Conservation (phyloP, 768 basidiomycete genomes). For the Phlebiopsis gigantea region DNA sequence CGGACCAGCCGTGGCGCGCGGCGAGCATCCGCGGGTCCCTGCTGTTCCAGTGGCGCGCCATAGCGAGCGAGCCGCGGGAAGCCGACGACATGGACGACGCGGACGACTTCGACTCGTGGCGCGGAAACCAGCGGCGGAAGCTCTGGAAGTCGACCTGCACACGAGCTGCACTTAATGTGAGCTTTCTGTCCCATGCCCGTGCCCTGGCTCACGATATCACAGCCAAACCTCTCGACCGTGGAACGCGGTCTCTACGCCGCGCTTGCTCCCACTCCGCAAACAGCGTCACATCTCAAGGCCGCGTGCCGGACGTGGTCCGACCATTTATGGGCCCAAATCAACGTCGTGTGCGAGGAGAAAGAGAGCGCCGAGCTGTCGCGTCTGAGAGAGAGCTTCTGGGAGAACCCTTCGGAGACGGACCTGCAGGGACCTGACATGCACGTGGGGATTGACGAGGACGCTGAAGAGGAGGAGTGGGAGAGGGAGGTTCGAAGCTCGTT, state of each 20-base stretch:
- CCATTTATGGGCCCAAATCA: conserved; percentile 88
- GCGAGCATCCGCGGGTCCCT: conserved; percentile 82
- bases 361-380: conserved; percentile 63
- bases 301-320: conserved; percentile 92
- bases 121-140: conserved; percentile 71
- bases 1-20: conserved; percentile 89
- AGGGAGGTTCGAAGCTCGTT: conserved; percentile 55
- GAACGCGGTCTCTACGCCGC: conserved; percentile 90
- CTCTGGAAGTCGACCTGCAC: conserved; percentile 89
- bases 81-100: conserved; percentile 44
- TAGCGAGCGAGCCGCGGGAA: conserved; percentile 50
- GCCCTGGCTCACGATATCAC: not conserved
- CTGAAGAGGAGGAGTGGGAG: conserved; percentile 57
- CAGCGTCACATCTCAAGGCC: conserved; percentile 57
- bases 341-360: conserved; percentile 76
- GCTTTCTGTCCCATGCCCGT: conserved; percentile 20
- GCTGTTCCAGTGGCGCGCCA: conserved; percentile 68
- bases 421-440: not conserved
- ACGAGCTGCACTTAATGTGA: conserved; percentile 71
- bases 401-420: conserved; percentile 33
- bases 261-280: conserved; percentile 68
- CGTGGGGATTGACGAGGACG: conserved; percentile 20
- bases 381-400: conserved; percentile 74
- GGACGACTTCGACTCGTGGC: conserved; percentile 43
- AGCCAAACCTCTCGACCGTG: conserved; percentile 56